phyloP scores from a whole-genome alignment of 257 asterid genomes.

The Penstemon barbatus region DNA sequence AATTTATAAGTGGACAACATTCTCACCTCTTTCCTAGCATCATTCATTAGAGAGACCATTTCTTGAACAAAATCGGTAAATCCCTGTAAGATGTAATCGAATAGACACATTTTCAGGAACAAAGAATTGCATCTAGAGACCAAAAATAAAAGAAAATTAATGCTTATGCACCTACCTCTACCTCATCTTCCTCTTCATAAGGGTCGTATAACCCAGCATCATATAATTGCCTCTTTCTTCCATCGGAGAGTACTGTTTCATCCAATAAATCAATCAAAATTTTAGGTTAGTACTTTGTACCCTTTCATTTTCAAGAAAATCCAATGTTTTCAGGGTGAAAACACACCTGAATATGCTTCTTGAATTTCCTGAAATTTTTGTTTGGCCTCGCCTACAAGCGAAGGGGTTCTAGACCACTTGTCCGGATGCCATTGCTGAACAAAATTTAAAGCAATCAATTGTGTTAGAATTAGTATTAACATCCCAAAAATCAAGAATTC shows the following conservation, averaged over 20 bases:
- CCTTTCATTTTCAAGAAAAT: neutral
- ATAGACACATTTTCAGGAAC: constrained; percentile 6
- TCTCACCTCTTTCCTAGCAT: constrained; percentile 64
- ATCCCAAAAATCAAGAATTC: neutral
- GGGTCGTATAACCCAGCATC: constrained; percentile 70
- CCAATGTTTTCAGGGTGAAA: neutral
- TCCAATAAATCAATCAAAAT: neutral
- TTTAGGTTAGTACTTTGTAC: neutral
- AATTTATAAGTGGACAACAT: neutral
- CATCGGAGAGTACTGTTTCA: constrained; percentile 71
- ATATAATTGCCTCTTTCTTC: constrained; percentile 59
- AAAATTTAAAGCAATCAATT: constrained; percentile 13
- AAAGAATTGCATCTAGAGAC: neutral
- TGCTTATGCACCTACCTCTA: constrained; percentile 37
- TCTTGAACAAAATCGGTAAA: constrained; percentile 76
- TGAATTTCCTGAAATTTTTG: constrained; percentile 78
- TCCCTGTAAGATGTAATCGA: constrained; percentile 39
- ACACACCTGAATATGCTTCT: constrained; percentile 89
- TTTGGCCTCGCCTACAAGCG: constrained; percentile 65
- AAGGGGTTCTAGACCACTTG: constrained; percentile 62
- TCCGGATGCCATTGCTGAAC: constrained; percentile 97
- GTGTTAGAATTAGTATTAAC: neutral
- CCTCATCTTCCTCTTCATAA: constrained; percentile 63
- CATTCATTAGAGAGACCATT: constrained; percentile 66
- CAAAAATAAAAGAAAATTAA: neutral